phyloP scores from a whole-genome alignment of 2,329 filamentous ascomycete species.

The Colletotrichum sp. region DNA sequence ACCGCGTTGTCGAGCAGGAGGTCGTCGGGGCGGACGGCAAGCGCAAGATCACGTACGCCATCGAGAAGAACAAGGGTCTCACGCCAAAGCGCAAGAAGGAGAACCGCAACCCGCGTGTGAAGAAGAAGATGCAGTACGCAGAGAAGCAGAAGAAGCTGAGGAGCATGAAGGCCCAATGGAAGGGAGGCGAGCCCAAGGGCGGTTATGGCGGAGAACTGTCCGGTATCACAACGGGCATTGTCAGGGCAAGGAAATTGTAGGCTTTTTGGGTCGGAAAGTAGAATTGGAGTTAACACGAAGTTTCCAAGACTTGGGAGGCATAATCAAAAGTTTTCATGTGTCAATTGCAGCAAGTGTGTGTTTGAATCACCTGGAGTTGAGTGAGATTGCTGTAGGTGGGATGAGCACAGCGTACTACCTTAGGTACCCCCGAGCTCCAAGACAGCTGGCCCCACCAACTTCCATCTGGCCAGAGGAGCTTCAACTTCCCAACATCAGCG shows the following conservation, averaged over 20 bases:
- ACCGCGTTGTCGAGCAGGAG: conserved; percentile 69
- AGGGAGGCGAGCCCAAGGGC: conserved; percentile 81
- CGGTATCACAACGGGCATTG: conserved; percentile 91
- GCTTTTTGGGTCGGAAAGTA: conserved; percentile 9
- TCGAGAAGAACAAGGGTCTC: conserved; percentile 97
- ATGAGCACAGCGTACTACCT: not conserved
- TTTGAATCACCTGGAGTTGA: not conserved
- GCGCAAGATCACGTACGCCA: conserved; percentile 89
- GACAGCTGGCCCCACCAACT: conserved; percentile 8
- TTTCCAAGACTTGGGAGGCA: not conserved
- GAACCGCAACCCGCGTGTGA: conserved; percentile 91
- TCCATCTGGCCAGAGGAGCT: conserved; percentile 16
- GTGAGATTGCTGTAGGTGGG: not conserved
- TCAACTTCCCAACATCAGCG: not conserved
- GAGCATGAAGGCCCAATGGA: conserved; percentile 85
- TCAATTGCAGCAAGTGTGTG: not conserved
- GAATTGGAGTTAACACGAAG: conserved; percentile 13
- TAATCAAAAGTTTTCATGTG: not conserved
- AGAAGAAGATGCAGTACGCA: conserved; percentile 97
- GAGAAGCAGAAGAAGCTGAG: conserved; percentile 97
- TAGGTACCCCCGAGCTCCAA: conserved; percentile 2
- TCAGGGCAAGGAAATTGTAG: conserved; percentile 93
- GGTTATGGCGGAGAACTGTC: conserved; percentile 92
- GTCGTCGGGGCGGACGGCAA: conserved; percentile 83
- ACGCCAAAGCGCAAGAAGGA: conserved; percentile 92